Conservation (phyloP, 805 yeast species). For the Brettanomyces bruxellensis region DNA sequence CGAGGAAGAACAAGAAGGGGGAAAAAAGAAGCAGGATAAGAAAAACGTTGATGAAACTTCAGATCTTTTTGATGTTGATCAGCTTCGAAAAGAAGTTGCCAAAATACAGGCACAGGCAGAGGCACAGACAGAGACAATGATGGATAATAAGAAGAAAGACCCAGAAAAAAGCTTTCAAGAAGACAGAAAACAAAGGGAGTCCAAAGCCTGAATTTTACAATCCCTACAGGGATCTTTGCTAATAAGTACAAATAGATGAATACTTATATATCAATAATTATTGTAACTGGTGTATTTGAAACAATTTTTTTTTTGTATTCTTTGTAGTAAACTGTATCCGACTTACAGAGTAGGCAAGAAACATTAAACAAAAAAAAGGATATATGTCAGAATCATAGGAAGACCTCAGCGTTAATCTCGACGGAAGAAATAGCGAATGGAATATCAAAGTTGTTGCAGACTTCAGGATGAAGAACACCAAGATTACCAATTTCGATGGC, state of each 20-base stretch:
- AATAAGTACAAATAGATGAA: no score
- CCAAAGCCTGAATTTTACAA: neutral
- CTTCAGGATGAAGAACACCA: conserved; percentile 96
- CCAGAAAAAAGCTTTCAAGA: neutral
- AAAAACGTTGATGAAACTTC: conserved; percentile 9
- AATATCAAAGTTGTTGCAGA: conserved; percentile 74
- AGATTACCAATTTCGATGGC: conserved; percentile 64
- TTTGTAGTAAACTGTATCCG: no score
- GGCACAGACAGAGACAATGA: conserved; percentile 1
- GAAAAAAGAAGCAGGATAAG: conserved; percentile 5
- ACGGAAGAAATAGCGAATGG: conserved; percentile 90
- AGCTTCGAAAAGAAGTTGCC: conserved; percentile 33
- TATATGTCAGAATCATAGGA: conserved; percentile 38
- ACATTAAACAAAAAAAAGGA: no score
- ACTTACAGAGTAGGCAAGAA: no score
- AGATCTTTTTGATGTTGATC: conserved; percentile 36
- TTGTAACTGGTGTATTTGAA: no score
- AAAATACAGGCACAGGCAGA: conserved; percentile 32
- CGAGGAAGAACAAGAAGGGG: conserved; percentile 12
- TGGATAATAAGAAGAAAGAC: neutral
- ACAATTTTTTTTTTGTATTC: no score
- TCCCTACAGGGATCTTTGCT: no score
- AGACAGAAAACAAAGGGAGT: neutral
- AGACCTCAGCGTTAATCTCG: conserved; percentile 83
- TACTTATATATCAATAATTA: no score